Evolutionary conservation across 169 alveolate species (phyloP), one percentile per base, ranked within the genome.

Genomic region (Babesia sp.): DNA sequence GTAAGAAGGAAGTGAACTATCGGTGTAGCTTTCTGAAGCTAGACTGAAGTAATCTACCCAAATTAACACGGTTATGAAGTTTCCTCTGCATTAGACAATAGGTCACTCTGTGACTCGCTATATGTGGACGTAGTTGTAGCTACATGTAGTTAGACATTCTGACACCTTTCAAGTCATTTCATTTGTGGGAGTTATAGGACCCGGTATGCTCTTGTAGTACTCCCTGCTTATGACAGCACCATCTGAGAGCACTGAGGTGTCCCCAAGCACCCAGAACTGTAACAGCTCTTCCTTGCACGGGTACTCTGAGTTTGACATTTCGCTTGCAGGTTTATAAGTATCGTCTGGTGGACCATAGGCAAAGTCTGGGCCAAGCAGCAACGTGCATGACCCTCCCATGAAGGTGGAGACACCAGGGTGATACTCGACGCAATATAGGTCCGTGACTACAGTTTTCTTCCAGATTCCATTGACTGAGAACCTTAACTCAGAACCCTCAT

Each of bases 341-440:
- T 31, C 60, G 55, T 50, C 64, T 9, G 81, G 89, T 26, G 94
- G 91, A 33, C 55, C 78, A 68, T 56, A 90, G 18, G 26, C 31
- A 64, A 90, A 90, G 36, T 85, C 46, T 7, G 94, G 94, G 29
- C 94, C 94, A 36, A 83, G 46, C 50, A 85, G 90, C 34, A 90
- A 63, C 22, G 82, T 54, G 26, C 83, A 95, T 8, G 89, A 78
- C 31, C 90, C 86, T 6, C 92, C 93, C 86, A 85, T 90, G 54
- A 70, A 90, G 33, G 87, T 58, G 16, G 94, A 88, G 54, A 90
- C 87, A 0, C 89, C 84, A 6, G 94, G 94, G 71, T 90, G 94
- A 50, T 87, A 87, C 42, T 89, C 93, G 18, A 85, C 93, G 37
- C 93, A 70, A 48, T 76, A 60, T 28, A 90, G 53, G 3, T 55